A percentile compares a stretch with the other conserved stretches of the same genome.
Evolutionary conservation across 2,329 filamentous ascomycete species (phyloP).

Genomic region (Xylaria sp.): DNA sequence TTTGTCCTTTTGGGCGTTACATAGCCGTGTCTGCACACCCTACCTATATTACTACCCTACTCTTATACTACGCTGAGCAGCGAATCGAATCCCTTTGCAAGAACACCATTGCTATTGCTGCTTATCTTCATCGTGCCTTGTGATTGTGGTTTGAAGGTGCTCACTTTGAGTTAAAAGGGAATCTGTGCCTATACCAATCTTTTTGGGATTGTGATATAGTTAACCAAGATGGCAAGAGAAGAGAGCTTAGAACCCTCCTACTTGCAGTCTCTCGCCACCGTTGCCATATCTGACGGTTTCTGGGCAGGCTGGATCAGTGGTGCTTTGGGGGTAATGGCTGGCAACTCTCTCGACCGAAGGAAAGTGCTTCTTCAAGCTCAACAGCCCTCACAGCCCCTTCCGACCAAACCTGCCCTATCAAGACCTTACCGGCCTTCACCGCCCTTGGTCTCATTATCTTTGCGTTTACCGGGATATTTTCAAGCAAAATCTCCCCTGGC

Average conservation of each 20-base stretch:
- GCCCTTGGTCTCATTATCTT: not conserved
- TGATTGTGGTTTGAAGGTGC: not conserved
- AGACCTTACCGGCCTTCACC: conserved; percentile 9
- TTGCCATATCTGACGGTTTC: conserved; percentile 83
- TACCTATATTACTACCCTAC: not conserved
- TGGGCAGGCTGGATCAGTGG: conserved; percentile 94
- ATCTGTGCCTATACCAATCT: not conserved
- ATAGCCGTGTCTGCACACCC: too few relatives aligned
- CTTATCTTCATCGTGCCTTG: not conserved
- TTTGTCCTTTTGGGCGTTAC: too few relatives aligned
- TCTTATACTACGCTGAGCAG: not conserved
- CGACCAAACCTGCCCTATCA: conserved; percentile 20
- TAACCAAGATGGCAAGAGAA: not conserved
- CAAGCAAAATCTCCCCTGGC: conserved; percentile 55
- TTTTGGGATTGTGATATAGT: not conserved
- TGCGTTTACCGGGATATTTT: conserved; percentile 41
- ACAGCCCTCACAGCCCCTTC: conserved; percentile 45
- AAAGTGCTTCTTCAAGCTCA: conserved; percentile 79
- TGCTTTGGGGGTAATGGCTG: conserved; percentile 84
- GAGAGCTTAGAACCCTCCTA: not conserved
- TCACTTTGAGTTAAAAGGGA: not conserved
- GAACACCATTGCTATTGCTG: not conserved
- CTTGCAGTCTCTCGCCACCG: not conserved
- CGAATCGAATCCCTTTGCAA: not conserved
- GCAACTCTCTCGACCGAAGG: conserved; percentile 82